Evolutionary conservation across 345 rosid genomes (phyloP).

Genomic region (Leavenworthia alabamica): DNA sequence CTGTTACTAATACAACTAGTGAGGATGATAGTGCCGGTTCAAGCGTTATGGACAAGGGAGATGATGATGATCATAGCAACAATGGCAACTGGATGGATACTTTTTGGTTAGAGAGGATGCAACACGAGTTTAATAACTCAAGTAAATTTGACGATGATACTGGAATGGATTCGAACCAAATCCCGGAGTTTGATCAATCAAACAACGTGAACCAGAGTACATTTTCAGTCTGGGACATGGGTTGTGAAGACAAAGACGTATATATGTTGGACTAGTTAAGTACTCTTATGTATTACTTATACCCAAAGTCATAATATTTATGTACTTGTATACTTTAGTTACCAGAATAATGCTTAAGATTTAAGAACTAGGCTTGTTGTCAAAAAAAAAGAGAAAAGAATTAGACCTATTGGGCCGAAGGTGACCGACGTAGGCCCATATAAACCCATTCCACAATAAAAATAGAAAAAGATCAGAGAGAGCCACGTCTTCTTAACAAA

Average conservation of each 20-base stretch:
- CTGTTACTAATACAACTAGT: constrained; percentile 9
- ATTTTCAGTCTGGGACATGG: constrained; percentile 32
- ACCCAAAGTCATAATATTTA: constrained; percentile 8
- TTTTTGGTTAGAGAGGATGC: not conserved
- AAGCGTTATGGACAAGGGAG: constrained; percentile 4
- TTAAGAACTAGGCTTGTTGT: not conserved
- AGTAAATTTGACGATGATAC: constrained; percentile 18
- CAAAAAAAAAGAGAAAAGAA: not conserved
- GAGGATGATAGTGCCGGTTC: constrained; percentile 10
- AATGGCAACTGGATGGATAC: constrained; percentile 5
- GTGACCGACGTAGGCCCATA: constrained; percentile 12
- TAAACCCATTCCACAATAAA: not conserved
- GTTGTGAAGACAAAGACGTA: constrained; percentile 24
- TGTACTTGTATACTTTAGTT: not conserved
- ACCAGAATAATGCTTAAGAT: no score
- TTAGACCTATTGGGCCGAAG: not conserved
- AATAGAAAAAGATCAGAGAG: not conserved
- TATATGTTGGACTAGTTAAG: not conserved
- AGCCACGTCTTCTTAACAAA: not conserved
- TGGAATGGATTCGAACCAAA: constrained; percentile 10
- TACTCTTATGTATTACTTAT: not conserved
- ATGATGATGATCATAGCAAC: not conserved
- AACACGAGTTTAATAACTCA: constrained; percentile 26
- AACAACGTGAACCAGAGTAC: constrained; percentile 2
- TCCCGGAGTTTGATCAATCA: not conserved